These are phyloP conservation scores for Panus rudis DNA, from an alignment of 768 basidiomycete species.

Conservation along the genomic window DNA sequence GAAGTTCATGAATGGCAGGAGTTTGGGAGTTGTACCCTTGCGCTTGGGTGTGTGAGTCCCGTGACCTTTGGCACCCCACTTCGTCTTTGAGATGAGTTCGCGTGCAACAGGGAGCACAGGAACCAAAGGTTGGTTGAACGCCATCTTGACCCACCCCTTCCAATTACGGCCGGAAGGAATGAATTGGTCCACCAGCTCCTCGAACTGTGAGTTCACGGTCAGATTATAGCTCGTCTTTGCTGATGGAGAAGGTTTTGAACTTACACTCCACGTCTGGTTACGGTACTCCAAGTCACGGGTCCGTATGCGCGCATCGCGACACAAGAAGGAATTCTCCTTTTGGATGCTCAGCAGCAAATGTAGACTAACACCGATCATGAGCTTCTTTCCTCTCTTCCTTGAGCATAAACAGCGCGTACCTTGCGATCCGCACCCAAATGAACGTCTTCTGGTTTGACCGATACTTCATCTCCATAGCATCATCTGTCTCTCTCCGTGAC, in stretches of 20 bases:
- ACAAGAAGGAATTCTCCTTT: slow-evolving; percentile 81
- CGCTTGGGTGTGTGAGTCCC: neutral
- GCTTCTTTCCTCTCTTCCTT: no score
- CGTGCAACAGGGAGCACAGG: slow-evolving; percentile 75
- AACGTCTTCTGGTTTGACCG: slow-evolving; percentile 82
- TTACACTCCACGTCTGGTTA: slow-evolving; percentile 77
- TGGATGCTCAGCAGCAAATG: slow-evolving; percentile 71
- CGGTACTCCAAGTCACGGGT: slow-evolving; percentile 77
- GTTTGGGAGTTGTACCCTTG: neutral
- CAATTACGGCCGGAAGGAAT: slow-evolving; percentile 72
- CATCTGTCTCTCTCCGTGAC: slow-evolving; percentile 29
- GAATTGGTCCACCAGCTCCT: slow-evolving; percentile 73
- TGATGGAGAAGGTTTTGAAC: slow-evolving; percentile 22
- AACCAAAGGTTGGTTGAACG: slow-evolving; percentile 71
- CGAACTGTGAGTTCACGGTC: slow-evolving; percentile 47
- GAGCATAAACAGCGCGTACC: slow-evolving; percentile 34
- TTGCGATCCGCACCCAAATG: slow-evolving; percentile 67
- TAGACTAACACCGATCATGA: slow-evolving; percentile 35
- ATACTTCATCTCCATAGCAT: slow-evolving; percentile 76
- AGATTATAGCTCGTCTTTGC: slow-evolving; percentile 2
- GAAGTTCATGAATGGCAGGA: neutral
- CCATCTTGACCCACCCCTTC: slow-evolving; percentile 81
- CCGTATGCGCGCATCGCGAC: slow-evolving; percentile 68
- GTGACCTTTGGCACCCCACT: slow-evolving; percentile 44
- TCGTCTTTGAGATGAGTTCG: slow-evolving; percentile 73